Conservation (phyloP, 2,329 filamentous ascomycete species). For the Monilinia fructicola region DNA sequence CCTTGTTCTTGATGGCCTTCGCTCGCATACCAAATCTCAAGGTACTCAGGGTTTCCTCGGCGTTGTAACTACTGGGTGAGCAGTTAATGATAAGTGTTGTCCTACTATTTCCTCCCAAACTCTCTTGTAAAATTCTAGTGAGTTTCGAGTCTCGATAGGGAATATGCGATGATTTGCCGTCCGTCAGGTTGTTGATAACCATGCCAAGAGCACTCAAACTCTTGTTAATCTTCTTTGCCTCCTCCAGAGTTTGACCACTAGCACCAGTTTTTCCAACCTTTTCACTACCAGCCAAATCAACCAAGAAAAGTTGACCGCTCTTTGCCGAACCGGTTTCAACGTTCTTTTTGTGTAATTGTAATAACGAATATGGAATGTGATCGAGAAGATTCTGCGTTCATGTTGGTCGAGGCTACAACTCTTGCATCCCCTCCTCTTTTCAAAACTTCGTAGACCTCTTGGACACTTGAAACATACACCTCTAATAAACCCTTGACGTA, state of each 20-base stretch:
- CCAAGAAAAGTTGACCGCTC: constrained; percentile 93
- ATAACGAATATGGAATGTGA: constrained; percentile 98
- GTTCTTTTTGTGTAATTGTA: constrained; percentile 97
- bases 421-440: constrained; percentile 84
- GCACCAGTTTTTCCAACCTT: constrained; percentile 98
- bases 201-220: constrained; percentile 96
- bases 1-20: constrained; percentile 99
- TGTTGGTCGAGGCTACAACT: constrained; percentile 95
- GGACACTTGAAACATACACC: constrained; percentile 92
- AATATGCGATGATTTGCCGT: constrained; percentile 93
- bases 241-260: constrained; percentile 93
- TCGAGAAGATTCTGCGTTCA: constrained; percentile 98
- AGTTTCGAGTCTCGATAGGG: constrained; percentile 98
- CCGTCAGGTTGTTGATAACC: constrained; percentile 97
- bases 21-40: constrained; percentile 92
- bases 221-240: constrained; percentile 99
- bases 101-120: constrained; percentile 92
- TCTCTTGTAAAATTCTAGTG: constrained; percentile 95
- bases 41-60: constrained; percentile 88
- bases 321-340: constrained; percentile 94
- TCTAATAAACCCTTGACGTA: constrained; percentile 95
- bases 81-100: constrained; percentile 99
- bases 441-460: constrained; percentile 97
- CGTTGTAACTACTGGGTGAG: constrained; percentile 98
- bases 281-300: constrained; percentile 96